Base-by-base conservation (phyloP, 768 basidiomycete genomes). In the Trametes punicea region DNA sequence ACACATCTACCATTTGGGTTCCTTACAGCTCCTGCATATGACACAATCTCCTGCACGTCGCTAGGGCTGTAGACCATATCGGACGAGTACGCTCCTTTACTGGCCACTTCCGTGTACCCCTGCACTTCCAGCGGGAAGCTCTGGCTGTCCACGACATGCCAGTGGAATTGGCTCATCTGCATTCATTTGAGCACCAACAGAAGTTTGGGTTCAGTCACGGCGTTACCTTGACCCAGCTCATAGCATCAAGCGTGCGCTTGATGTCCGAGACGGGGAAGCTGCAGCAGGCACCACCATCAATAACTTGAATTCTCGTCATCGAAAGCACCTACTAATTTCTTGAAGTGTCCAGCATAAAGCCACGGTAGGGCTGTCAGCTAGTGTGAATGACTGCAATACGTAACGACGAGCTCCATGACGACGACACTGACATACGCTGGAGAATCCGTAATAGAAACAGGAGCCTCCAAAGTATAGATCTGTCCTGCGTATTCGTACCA, bases 321-420 rank as follows among this genome's bases (percentile, higher is more conserved):
- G 18, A 9, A 45, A 13, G 13, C 5, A 53, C 60, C 26, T 46
- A 63, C 64, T 60, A 93, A 68, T 90, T 85, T 23, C 90, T 75
- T 0, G 88, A 75, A 0, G 90, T 93, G 65, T 93, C 90, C 7
- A 93, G 77, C 81, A 90, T 81, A 48, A 91, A 77, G 4, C 86
- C 88, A 13, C 90, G 79, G 62, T 83, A 87, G 0, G 84, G 83
- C 84, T 87, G 36, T 21, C 16, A 15, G 3, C 15, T 29, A 18
- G 7, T 11, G 15, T 44, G 23, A 44, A 13, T 26, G 25, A 23
- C 6, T 20, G 10, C 25, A 8, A 26, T 26, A 25, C 11, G 21
- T 10, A 25, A 21, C 11, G 25, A 38, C 16, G 15, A 18, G 5
- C 18, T 18, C 15, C 25, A 44, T 7, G n/a, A 36, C 1, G 2